These are phyloP conservation scores for Clarireedia homoeocarpa DNA, from an alignment of 2,329 filamentous ascomycete genomes.

Conservation along the genomic window DNA sequence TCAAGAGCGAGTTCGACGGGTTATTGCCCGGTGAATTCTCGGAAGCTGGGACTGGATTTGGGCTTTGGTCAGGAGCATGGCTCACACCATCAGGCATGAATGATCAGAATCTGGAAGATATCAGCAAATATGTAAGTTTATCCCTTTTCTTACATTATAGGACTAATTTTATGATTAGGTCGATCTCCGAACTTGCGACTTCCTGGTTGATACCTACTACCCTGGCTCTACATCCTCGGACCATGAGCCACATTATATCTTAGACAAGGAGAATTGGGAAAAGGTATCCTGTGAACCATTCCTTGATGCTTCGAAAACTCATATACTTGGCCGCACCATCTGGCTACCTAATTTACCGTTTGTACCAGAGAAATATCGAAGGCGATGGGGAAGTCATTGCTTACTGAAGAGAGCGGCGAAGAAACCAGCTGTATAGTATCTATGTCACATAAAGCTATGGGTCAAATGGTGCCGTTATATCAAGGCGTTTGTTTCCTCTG, in stretches of 20 bases:
- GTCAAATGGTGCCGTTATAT: neutral
- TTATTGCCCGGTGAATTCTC: conserved; percentile 86
- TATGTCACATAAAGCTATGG: neutral
- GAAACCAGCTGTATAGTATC: conserved; percentile 5
- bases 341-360: conserved; percentile 71
- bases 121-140: conserved; percentile 67
- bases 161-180: conserved; percentile 34
- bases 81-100: conserved; percentile 80
- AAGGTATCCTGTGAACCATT: conserved; percentile 68
- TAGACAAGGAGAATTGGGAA: conserved; percentile 71
- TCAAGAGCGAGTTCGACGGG: conserved; percentile 84
- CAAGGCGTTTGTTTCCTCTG: neutral
- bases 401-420: conserved; percentile 53
- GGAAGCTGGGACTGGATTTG: conserved; percentile 61
- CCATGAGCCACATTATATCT: conserved; percentile 73
- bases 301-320: conserved; percentile 69
- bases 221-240: conserved; percentile 50
- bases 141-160: too few relatives aligned
- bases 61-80: conserved; percentile 75
- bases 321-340: conserved; percentile 64
- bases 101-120: conserved; percentile 80
- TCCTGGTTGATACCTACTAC: conserved; percentile 82
- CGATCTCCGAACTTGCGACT: conserved; percentile 66
- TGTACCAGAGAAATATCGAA: conserved; percentile 59
- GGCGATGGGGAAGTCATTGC: conserved; percentile 86